These are phyloP conservation scores for Rhizophagus clarus DNA, from an alignment of 192 early-diverging fungal genomes.

Conservation along the genomic window DNA sequence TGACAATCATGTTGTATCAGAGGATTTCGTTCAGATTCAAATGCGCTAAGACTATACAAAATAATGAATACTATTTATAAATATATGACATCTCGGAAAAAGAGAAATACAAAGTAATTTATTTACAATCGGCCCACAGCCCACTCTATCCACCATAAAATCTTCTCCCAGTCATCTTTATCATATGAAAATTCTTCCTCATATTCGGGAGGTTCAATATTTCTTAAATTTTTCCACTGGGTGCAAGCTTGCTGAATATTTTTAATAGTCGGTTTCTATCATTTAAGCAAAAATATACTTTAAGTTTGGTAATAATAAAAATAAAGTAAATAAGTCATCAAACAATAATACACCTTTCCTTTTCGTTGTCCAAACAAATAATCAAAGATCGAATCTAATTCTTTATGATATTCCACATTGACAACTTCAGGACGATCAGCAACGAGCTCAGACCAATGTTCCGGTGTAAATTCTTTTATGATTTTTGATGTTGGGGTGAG, in stretches of 20 bases:
- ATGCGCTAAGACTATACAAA: constrained; percentile 26
- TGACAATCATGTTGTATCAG: constrained; percentile 26
- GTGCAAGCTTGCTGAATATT: constrained; percentile 29
- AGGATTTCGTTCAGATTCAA: constrained; percentile 24
- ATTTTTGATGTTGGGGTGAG: constrained; percentile 30
- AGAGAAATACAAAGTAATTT: constrained; percentile 1
- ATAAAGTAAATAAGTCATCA: constrained; percentile 2
- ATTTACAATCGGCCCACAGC: constrained; percentile 31
- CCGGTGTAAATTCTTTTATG: constrained; percentile 6
- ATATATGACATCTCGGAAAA: constrained; percentile 1
- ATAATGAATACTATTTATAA: neutral
- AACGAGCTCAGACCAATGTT: constrained; percentile 20
- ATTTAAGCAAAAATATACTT: neutral
- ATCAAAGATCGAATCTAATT: constrained; percentile 24
- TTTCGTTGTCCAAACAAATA: constrained; percentile 22
- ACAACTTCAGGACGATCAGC: constrained; percentile 8
- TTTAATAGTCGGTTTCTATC: neutral
- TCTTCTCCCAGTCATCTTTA: constrained; percentile 32
- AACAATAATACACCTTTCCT: neutral
- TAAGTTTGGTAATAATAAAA: neutral
- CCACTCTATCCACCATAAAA: constrained; percentile 26
- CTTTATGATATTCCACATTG: constrained; percentile 14
- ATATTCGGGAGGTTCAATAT: constrained; percentile 14
- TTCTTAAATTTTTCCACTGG: constrained; percentile 20
- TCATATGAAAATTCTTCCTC: constrained; percentile 25